These are phyloP conservation scores for Penicillium taxi DNA, from an alignment of 495 filamentous ascomycete species.

Conservation along the genomic window DNA sequence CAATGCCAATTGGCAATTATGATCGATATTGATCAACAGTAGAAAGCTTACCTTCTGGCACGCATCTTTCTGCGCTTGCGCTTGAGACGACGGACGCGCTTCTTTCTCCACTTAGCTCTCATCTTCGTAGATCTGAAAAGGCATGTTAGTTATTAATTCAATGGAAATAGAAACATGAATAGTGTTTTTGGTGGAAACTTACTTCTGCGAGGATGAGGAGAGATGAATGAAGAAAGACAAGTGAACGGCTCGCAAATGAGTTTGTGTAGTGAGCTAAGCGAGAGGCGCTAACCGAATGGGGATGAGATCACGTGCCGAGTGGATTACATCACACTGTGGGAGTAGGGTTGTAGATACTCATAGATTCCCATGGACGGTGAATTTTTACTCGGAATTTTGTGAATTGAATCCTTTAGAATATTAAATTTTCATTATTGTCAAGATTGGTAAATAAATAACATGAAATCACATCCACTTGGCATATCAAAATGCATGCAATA, in stretches of 20 bases:
- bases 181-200: constrained; percentile 23
- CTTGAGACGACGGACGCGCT: constrained; percentile 95
- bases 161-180: neutral
- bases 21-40: neutral
- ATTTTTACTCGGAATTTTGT: no score
- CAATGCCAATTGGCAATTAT: no score
- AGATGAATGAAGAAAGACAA: constrained; percentile 44
- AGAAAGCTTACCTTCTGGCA: constrained; percentile 66
- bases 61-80: constrained; percentile 99
- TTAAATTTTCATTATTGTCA: no score
- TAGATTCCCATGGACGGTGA: constrained; percentile 2
- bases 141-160: constrained; percentile 10
- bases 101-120: constrained; percentile 99
- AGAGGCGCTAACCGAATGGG: constrained; percentile 30
- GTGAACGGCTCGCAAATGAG: constrained; percentile 28
- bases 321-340: constrained; percentile 16
- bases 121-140: constrained; percentile 57
- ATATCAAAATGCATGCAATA: no score
- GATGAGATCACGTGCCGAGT: constrained; percentile 9
- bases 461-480: no score
- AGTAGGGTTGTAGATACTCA: constrained; percentile 13
- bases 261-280: constrained; percentile 41
- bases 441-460: no score
- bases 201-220: constrained; percentile 49
- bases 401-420: no score